These are phyloP conservation scores for Cladophialophora immunda DNA, from an alignment of 2,329 filamentous ascomycete species.

Conservation along the genomic window DNA sequence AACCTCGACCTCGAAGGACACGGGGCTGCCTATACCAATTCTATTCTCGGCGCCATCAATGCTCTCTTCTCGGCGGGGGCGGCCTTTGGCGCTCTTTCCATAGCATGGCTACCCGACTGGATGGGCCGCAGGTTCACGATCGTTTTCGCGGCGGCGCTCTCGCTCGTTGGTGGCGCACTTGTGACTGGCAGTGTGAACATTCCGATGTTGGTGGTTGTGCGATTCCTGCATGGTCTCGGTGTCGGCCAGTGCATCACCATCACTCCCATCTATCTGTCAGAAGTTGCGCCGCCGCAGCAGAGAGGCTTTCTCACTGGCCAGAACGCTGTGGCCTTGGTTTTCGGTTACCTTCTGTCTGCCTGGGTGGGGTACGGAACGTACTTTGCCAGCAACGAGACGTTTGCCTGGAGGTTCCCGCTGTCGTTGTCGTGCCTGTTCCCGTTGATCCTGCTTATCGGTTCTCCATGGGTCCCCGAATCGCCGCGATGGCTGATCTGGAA, in stretches of 20 bases:
- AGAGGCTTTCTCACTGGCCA: conserved; percentile 46
- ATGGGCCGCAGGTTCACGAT: conserved; percentile 50
- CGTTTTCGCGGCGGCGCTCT: conserved; percentile 46
- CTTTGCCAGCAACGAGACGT: conserved; percentile 14
- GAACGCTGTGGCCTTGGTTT: conserved; percentile 11
- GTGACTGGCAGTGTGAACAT: conserved; percentile 45
- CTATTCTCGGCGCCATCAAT: conserved; percentile 55
- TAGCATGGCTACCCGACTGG: conserved; percentile 49
- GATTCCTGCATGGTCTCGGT: conserved; percentile 49
- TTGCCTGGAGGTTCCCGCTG: conserved; percentile 26
- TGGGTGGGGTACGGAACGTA: conserved; percentile 19
- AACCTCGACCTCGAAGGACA: conserved; percentile 11
- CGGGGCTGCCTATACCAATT: not conserved
- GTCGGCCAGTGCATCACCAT: conserved; percentile 56
- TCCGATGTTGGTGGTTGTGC: conserved; percentile 36
- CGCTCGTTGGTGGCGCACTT: conserved; percentile 48
- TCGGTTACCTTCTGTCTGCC: conserved; percentile 43
- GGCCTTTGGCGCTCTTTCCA: conserved; percentile 47
- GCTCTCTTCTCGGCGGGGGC: conserved; percentile 54
- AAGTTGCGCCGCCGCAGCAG: conserved; percentile 53
- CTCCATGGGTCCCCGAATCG: conserved; percentile 22
- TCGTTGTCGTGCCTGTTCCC: conserved; percentile 12
- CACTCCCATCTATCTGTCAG: conserved; percentile 54
- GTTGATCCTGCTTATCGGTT: conserved; percentile 13
- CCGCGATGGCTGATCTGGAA: conserved; percentile 19